phyloP scores from a whole-genome alignment of 495 filamentous ascomycete species.

The Parathielavia appendiculata region DNA sequence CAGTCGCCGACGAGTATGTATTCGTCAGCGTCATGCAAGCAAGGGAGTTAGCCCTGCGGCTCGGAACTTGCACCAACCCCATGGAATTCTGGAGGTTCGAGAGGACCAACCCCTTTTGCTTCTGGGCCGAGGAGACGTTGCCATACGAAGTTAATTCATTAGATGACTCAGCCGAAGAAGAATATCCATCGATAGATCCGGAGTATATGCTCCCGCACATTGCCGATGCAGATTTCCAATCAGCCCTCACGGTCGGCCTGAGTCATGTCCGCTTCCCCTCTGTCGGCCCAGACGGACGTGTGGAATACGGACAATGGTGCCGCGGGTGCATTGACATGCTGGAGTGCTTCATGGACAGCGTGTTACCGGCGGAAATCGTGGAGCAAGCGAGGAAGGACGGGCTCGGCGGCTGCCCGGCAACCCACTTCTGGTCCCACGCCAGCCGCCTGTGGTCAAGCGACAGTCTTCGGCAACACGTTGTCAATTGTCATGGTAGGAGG shows the following conservation, averaged over 20 bases:
- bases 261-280: constrained; percentile 1
- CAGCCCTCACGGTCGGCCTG: too few species aligned
- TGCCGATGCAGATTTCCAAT: too few species aligned
- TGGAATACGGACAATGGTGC: not conserved
- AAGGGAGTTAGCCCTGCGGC: not conserved
- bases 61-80: not conserved
- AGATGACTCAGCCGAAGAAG: too few species aligned
- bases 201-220: not conserved
- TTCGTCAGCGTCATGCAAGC: not conserved
- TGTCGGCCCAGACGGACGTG: not conserved
- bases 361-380: not conserved
- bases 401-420: not conserved
- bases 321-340: not conserved
- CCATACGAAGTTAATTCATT: too few species aligned
- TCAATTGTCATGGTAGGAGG: not conserved
- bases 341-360: not conserved
- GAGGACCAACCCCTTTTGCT: too few species aligned
- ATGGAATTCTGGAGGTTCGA: not conserved
- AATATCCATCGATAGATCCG: too few species aligned
- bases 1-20: not conserved
- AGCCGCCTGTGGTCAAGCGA: not conserved
- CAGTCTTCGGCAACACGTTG: not conserved
- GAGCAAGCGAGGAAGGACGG: not conserved
- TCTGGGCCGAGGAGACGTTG: not conserved
- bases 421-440: not conserved